These are phyloP conservation scores for Hypoxylon rickii DNA, from an alignment of 495 filamentous ascomycete species.

Conservation along the genomic window DNA sequence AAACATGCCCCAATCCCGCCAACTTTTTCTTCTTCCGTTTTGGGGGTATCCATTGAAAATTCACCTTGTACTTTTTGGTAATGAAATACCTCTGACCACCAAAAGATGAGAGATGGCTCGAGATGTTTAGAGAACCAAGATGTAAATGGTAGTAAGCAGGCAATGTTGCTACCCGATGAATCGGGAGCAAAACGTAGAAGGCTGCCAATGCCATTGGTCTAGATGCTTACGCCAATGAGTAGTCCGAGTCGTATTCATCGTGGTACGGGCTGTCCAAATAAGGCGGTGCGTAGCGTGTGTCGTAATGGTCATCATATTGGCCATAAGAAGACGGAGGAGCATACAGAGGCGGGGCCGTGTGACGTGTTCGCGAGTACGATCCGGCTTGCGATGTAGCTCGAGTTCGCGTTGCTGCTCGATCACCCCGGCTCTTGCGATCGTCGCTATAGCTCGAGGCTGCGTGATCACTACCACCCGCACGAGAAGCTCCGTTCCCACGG, in stretches of 20 bases:
- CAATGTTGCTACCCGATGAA: slow-evolving; percentile 17
- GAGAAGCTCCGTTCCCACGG: slow-evolving; percentile 32
- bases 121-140: slow-evolving; percentile 22
- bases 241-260: slow-evolving; percentile 7
- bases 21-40: slow-evolving; percentile 28
- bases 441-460: slow-evolving; percentile 48
- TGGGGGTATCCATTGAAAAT: slow-evolving; percentile 29
- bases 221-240: neutral
- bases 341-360: slow-evolving; percentile 32
- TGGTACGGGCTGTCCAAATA: slow-evolving; percentile 7
- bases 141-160: slow-evolving; percentile 18
- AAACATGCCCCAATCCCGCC: slow-evolving; percentile 13
- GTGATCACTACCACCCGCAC: slow-evolving; percentile 44
- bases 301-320: slow-evolving; percentile 24
- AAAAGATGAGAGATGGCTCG: slow-evolving; percentile 10
- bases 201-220: neutral
- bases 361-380: slow-evolving; percentile 45
- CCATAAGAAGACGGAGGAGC: slow-evolving; percentile 21
- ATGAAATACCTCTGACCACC: slow-evolving; percentile 13
- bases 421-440: slow-evolving; percentile 49
- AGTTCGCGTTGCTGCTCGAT: slow-evolving; percentile 42
- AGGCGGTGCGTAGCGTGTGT: slow-evolving; percentile 11
- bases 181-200: slow-evolving; percentile 10
- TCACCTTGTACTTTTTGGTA: too few relatives aligned
- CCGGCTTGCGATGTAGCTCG: slow-evolving; percentile 49